phyloP scores from a whole-genome alignment of 2,329 filamentous ascomycete species.

The Sporothrix brunneoviolacea region DNA sequence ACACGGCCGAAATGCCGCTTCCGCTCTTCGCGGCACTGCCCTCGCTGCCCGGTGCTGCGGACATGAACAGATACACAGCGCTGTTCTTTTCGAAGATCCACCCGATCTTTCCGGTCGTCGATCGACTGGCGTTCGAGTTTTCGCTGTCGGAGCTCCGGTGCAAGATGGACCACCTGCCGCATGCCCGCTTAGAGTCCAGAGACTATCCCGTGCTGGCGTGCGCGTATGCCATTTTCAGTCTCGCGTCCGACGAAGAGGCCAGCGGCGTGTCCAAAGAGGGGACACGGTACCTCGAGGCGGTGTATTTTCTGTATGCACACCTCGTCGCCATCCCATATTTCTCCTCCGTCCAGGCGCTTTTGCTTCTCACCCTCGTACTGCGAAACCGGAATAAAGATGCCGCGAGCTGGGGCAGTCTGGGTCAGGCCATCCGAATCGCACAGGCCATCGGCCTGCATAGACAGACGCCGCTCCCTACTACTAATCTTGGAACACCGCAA shows the following conservation, averaged over 20 bases:
- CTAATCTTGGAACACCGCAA: too few species aligned
- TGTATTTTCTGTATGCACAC: constrained; percentile 4
- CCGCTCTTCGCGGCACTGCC: neutral
- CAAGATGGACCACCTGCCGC: neutral
- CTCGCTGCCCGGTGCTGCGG: neutral
- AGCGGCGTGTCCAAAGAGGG: neutral
- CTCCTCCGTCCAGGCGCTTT: constrained; percentile 7
- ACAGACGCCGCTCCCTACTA: neutral
- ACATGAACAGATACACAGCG: neutral
- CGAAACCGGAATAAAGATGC: constrained; percentile 14
- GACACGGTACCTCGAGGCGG: constrained; percentile 1
- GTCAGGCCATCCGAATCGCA: constrained; percentile 10
- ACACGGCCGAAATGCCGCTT: constrained; percentile 7
- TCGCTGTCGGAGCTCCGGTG: neutral
- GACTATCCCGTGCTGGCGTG: constrained; percentile 1
- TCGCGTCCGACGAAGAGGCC: constrained; percentile 5
- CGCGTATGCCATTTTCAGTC: constrained; percentile 7
- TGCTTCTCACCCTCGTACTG: constrained; percentile 8
- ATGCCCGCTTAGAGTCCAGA: neutral
- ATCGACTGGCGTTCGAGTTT: neutral
- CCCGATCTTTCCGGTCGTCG: constrained; percentile 1
- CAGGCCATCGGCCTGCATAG: constrained; percentile 11
- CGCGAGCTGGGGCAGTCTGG: constrained; percentile 11
- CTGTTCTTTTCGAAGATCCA: neutral
- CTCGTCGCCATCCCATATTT: constrained; percentile 3